A percentile compares a stretch with the other conserved stretches of the same genome.
Conservation (phyloP, 768 basidiomycete species). For the Lactifluus piperatus region DNA sequence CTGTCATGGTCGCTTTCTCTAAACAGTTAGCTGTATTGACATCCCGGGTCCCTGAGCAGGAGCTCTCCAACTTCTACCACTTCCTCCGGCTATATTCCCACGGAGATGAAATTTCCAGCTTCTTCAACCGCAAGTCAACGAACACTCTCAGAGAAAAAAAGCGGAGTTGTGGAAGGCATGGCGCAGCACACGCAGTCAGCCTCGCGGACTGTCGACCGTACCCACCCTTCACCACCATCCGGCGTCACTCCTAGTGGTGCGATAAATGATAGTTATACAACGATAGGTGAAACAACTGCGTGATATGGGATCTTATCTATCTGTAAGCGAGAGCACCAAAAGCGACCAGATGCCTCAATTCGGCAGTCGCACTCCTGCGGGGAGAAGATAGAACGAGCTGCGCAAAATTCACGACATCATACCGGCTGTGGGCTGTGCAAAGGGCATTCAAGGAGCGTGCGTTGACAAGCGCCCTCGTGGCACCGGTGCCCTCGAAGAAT, state of each 20-base stretch:
- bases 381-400: too few species aligned
- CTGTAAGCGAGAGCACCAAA: slow-evolving; percentile 73
- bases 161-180: slow-evolving; percentile 58
- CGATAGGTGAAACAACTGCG: slow-evolving; percentile 51
- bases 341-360: slow-evolving; percentile 42
- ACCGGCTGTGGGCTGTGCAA: slow-evolving; percentile 80
- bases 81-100: slow-evolving; percentile 31
- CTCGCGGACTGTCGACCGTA: slow-evolving; percentile 29
- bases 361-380: slow-evolving; percentile 12
- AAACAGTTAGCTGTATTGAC: too few species aligned
- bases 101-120: slow-evolving; percentile 74
- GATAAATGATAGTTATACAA: slow-evolving; percentile 55
- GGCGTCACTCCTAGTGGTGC: slow-evolving; percentile 28
- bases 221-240: slow-evolving; percentile 6
- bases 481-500: slow-evolving; percentile 59
- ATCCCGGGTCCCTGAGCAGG: too few species aligned
- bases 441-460: slow-evolving; percentile 70
- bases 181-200: slow-evolving; percentile 67
- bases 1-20: too few species aligned
- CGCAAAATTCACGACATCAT: slow-evolving; percentile 22
- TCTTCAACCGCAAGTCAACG: slow-evolving; percentile 70
- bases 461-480: slow-evolving; percentile 69
- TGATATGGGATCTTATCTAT: slow-evolving; percentile 53
- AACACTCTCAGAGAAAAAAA: slow-evolving; percentile 69
- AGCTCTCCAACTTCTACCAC: slow-evolving; percentile 63